These are phyloP conservation scores for Aspergillus sp. DNA, from an alignment of 2,329 filamentous ascomycete genomes.

Conservation along the genomic window DNA sequence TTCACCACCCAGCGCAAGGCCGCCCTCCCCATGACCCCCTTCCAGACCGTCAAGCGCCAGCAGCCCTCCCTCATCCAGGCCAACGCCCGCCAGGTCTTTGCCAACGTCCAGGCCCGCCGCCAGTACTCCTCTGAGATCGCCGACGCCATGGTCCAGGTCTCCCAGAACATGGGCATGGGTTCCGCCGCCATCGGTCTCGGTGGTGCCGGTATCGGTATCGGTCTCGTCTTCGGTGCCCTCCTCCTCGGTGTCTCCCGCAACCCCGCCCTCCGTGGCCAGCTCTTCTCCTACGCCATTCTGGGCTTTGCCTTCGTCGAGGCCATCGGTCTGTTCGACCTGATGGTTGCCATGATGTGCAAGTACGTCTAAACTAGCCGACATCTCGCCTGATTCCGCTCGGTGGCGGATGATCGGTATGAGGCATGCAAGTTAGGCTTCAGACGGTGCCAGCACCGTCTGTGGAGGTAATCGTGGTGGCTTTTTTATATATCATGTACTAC, in stretches of 20 bases:
- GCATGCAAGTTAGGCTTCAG: too few relatives aligned
- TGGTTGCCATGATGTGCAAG: slow-evolving; percentile 94
- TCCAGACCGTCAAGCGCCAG: slow-evolving; percentile 75
- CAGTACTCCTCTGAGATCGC: slow-evolving; percentile 87
- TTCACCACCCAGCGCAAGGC: slow-evolving; percentile 47
- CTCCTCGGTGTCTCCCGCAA: slow-evolving; percentile 89
- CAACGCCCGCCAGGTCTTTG: slow-evolving; percentile 61
- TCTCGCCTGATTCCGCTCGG: background rate
- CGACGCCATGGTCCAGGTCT: slow-evolving; percentile 81
- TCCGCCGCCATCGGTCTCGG: slow-evolving; percentile 87
- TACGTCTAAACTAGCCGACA: slow-evolving; percentile 54
- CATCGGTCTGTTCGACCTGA: slow-evolving; percentile 74
- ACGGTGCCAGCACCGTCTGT: slow-evolving; percentile 3
- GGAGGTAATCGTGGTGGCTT: slow-evolving; percentile 26
- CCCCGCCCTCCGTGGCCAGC: slow-evolving; percentile 90
- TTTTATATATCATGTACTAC: slow-evolving; percentile 32
- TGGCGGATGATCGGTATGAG: background rate
- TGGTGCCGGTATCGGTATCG: slow-evolving; percentile 92
- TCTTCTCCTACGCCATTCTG: slow-evolving; percentile 94
- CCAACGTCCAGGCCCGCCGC: slow-evolving; percentile 63
- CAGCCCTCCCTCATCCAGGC: slow-evolving; percentile 66
- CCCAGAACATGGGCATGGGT: slow-evolving; percentile 88
- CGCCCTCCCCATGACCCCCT: slow-evolving; percentile 47
- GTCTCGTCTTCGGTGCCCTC: slow-evolving; percentile 88
- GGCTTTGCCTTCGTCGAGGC: slow-evolving; percentile 95